Conservation (phyloP, 441 rosid genomes). For the Hypseocharis bilobata region DNA sequence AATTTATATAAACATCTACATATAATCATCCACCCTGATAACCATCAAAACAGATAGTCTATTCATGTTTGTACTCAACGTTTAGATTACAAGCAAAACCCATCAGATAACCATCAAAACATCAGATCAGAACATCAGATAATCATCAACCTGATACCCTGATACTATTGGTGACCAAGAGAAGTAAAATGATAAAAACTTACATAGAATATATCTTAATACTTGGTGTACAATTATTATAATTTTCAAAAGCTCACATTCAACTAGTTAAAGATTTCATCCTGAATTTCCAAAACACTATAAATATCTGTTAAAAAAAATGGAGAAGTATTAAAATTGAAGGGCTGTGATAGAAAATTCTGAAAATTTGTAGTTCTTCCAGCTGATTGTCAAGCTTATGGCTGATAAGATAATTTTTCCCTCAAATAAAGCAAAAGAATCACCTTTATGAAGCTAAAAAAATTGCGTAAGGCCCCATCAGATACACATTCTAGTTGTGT, state of each 20-base stretch:
- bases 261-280: not conserved
- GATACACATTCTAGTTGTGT: not conserved
- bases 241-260: not conserved
- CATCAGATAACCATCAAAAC: no score
- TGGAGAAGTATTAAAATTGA: not conserved
- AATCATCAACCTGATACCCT: not conserved
- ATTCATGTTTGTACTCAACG: no score
- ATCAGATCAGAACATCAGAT: no score
- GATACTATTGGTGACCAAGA: not conserved
- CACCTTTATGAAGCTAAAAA: not conserved
- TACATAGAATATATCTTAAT: not conserved
- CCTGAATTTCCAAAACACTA: no score
- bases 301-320: no score
- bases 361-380: not conserved
- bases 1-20: no score
- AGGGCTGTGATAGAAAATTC: not conserved
- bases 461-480: not conserved
- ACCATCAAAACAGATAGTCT: no score
- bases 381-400: not conserved
- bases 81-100: no score
- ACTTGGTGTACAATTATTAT: not conserved
- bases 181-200: not conserved
- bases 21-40: no score
- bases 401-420: not conserved
- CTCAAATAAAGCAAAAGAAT: not conserved